phyloP scores from a whole-genome alignment of 306 rosid species.

The Alnus rubra region DNA sequence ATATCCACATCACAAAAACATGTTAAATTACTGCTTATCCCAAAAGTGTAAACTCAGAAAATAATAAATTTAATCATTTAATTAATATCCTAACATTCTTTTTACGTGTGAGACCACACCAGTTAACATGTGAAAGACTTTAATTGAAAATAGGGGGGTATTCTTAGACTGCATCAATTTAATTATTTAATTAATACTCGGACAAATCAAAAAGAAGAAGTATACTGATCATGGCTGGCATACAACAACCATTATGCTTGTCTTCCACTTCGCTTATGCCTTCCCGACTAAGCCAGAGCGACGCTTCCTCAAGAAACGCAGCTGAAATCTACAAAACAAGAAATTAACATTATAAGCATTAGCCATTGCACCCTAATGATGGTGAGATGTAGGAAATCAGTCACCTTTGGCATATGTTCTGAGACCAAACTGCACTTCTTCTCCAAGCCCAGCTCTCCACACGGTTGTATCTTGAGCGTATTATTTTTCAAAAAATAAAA shows the following conservation, averaged over 20 bases:
- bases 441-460: constrained; percentile 55
- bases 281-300: constrained; percentile 31
- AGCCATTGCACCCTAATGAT: not conserved
- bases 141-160: too few species aligned
- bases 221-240: not conserved
- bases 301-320: constrained; percentile 62
- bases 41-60: too few species aligned
- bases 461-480: constrained; percentile 52
- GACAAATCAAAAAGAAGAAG: not conserved
- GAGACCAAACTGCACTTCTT: constrained; percentile 59
- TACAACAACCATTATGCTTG: not conserved
- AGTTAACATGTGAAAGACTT: too few species aligned
- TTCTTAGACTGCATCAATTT: too few species aligned
- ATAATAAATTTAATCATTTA: too few species aligned
- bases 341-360: constrained; percentile 1
- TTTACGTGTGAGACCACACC: too few species aligned
- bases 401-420: constrained; percentile 51
- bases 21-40: too few species aligned
- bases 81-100: too few species aligned
- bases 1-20: not conserved
- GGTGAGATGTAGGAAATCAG: constrained; percentile 14
- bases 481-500: not conserved
- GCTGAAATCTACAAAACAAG: constrained; percentile 50
- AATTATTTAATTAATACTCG: too few species aligned
- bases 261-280: constrained; percentile 29